Base-by-base conservation (phyloP, 768 basidiomycete species). In the Trametes villosa region DNA sequence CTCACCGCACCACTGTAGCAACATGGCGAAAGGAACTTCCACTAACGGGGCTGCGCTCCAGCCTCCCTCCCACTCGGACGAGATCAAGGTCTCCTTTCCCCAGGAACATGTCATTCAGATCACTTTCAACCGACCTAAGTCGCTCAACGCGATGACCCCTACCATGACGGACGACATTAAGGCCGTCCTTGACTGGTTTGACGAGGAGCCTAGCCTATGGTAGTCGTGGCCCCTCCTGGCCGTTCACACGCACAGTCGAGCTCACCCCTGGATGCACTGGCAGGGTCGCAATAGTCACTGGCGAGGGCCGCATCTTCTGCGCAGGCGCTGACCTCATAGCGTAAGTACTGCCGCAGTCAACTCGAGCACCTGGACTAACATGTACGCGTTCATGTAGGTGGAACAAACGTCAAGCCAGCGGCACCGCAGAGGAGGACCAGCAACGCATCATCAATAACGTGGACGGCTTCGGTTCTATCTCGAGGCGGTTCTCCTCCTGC, bases 281-380 rank as follows among this genome's bases (percentile, higher is more conserved):
- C n/a, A 92, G 91, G 91, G 88, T 89, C 11, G 83, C 79, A 36
- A 79, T 94, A 65, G 70, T 93, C 48, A 92, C 91, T 48, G 91
- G 91, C 24, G 79, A 82, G 61, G 91, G 91, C 12, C 82, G 85
- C 44, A 69, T 81, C 1, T 94, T 94, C 74, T 92, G 90, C 65
- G 89, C 90, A 17, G 92, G 91, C 17, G 89, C 88, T 38, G 92
- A 93, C 72, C 78, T 93, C 50, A 86, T 86, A 74, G 83, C 82
- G 89, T 90, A 69, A 59, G 85, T 79, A 4, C 26, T 34, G 8
- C 9, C 4, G 12, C 30, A 26, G 22, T 1, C 20, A 36, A 20
- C 9, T 30, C 30, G 29, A 6, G 13, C 11, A 4, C 5, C 22
- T 38, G 22, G 5, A 49, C 27, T 34, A 18, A 12, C 18, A 36